phyloP scores from a whole-genome alignment of 192 early-diverging fungal species.

The Entomortierella chlamydospora region DNA sequence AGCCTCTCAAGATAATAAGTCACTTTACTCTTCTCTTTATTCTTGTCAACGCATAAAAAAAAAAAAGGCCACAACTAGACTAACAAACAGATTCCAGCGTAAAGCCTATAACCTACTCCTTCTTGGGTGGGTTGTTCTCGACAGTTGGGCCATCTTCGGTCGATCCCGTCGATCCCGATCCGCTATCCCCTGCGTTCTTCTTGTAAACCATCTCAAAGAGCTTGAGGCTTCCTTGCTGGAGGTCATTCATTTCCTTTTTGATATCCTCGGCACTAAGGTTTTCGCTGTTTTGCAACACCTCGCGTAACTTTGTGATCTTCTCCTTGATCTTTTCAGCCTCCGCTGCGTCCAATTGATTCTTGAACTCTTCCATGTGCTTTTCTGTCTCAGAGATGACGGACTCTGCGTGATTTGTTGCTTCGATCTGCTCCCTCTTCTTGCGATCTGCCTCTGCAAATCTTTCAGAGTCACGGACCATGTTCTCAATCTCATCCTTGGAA shows the following conservation, averaged over 20 bases:
- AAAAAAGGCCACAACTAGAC: too few relatives aligned
- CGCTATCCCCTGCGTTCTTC: slow-evolving; percentile 55
- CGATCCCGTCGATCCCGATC: slow-evolving; percentile 22
- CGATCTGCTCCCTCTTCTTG: slow-evolving; percentile 92
- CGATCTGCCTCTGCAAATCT: slow-evolving; percentile 93
- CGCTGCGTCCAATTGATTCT: slow-evolving; percentile 90
- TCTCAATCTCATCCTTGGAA: slow-evolving; percentile 94
- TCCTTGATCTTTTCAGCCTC: slow-evolving; percentile 90
- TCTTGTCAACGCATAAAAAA: too few relatives aligned
- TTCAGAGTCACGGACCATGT: slow-evolving; percentile 95
- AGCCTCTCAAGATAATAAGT: too few relatives aligned
- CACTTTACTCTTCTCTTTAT: too few relatives aligned
- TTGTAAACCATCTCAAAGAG: slow-evolving; percentile 99
- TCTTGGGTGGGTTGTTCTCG: slow-evolving; percentile 51
- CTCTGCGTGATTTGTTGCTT: slow-evolving; percentile 94
- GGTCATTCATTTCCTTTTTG: slow-evolving; percentile 84
- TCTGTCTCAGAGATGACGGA: slow-evolving; percentile 92
- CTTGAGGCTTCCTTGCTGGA: slow-evolving; percentile 93
- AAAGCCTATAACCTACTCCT: too few relatives aligned
- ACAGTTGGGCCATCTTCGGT: slow-evolving; percentile 40
- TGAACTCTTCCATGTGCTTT: slow-evolving; percentile 96
- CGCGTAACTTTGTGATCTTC: slow-evolving; percentile 86
- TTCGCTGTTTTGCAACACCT: slow-evolving; percentile 79
- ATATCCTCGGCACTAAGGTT: slow-evolving; percentile 84
- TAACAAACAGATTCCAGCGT: too few relatives aligned